Evolutionary conservation across 805 yeast genomes (phyloP).

Genomic region (Myxozyma monticola): DNA sequence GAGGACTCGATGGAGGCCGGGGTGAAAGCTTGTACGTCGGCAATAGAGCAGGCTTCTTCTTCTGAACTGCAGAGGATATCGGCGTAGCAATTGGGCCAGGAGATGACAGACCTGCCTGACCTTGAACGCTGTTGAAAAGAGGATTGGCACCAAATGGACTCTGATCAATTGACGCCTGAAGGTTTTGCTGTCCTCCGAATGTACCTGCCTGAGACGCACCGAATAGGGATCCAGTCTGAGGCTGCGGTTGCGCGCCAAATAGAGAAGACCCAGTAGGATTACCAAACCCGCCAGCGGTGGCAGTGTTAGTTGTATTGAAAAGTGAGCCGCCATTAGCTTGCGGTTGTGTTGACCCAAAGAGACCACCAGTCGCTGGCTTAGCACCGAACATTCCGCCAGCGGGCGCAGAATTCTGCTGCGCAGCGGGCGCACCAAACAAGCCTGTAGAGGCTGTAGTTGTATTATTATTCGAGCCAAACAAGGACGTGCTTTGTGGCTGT

Average conservation of each 20-base stretch:
- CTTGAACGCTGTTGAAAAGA: constrained; percentile 48
- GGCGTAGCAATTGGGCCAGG: constrained; percentile 53
- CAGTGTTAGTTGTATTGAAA: constrained; percentile 34
- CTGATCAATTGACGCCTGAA: constrained; percentile 43
- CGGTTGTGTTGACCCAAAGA: constrained; percentile 32
- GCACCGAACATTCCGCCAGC: constrained; percentile 38
- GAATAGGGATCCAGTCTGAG: constrained; percentile 28
- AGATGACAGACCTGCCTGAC: constrained; percentile 42
- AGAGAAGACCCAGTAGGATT: constrained; percentile 27
- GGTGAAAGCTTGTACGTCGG: constrained; percentile 67
- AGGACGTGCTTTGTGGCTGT: constrained; percentile 11
- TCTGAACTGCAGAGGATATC: constrained; percentile 42
- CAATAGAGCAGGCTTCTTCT: constrained; percentile 60
- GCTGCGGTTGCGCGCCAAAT: constrained; percentile 29
- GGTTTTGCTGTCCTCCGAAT: constrained; percentile 32
- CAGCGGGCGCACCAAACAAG: constrained; percentile 30
- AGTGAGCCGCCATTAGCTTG: constrained; percentile 19
- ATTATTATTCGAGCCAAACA: constrained; percentile 36
- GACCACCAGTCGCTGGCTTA: constrained; percentile 32
- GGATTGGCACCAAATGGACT: constrained; percentile 83
- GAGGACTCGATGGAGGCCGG: constrained; percentile 51
- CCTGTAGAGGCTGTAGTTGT: constrained; percentile 31
- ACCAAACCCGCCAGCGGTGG: constrained; percentile 48
- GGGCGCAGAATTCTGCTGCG: constrained; percentile 26
- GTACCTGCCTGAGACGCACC: constrained; percentile 7